Evolutionary conservation across 305 asterid species (phyloP).

Genomic region (Fraxinus sp.): DNA sequence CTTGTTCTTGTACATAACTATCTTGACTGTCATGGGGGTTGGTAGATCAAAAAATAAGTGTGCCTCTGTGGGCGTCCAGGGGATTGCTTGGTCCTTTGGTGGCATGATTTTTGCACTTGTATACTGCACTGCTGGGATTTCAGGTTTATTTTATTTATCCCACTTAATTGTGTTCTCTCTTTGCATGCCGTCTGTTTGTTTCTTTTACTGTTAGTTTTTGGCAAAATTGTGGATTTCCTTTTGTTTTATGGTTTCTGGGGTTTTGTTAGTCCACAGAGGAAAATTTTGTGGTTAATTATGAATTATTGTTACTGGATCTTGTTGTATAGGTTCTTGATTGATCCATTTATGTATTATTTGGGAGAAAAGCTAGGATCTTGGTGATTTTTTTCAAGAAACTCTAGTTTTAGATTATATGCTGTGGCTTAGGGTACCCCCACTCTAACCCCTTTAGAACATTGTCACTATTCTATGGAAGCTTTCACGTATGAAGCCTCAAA

Average conservation of each 20-base stretch:
- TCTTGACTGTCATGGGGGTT: constrained; percentile 14
- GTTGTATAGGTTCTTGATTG: background rate
- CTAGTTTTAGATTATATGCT: background rate
- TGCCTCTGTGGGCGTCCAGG: constrained; percentile 9
- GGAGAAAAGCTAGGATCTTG: background rate
- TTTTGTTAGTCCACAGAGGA: background rate
- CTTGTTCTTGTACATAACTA: constrained; percentile 7
- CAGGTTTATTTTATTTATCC: background rate
- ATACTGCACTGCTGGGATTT: constrained; percentile 15
- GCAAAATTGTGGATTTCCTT: background rate
- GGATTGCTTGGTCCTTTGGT: constrained; percentile 19
- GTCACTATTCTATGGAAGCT: background rate
- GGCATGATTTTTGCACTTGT: constrained; percentile 18
- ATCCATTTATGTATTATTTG: background rate
- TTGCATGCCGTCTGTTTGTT: background rate
- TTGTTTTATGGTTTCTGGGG: background rate
- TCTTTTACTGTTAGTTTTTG: background rate
- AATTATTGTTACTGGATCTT: background rate
- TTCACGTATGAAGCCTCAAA: background rate
- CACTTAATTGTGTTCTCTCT: background rate
- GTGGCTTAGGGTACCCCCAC: background rate
- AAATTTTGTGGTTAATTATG: background rate
- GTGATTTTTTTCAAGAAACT: background rate
- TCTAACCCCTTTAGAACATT: background rate
- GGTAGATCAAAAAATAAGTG: constrained; percentile 4